Base-by-base conservation (phyloP, 352 stramenopile genomes). In the Globisporangium takayamanum region DNA sequence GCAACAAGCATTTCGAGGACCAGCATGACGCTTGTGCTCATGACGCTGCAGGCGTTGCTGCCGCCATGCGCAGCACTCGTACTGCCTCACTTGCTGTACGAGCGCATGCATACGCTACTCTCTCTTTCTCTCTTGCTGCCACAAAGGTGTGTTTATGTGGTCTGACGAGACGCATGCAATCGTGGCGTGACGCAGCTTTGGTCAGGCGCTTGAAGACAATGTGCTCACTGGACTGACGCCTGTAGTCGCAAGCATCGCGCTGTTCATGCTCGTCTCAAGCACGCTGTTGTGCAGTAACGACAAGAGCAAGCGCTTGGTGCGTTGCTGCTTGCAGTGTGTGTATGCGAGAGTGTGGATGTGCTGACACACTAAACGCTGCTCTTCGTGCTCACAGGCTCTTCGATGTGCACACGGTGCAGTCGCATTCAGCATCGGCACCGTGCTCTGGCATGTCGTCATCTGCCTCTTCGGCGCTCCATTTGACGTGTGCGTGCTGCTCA, bases 401-500 rank as follows among this genome's bases (percentile, higher is more conserved):
- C 63, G 70, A 49, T 26, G 68, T n/a, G 14, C 22, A 20, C 36
- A 56, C n/a, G 74, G 69, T 37, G 22, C 68, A 42, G 0, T 70
- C 25, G 74, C 72, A 16, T 62, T 90, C 0, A 18, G 63, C 7
- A 36, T 80, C 11, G 78, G 80, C 42, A 66, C 72, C 2, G 56
- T 46, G 14, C 39, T 76, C 28, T 86, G 87, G 64, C 76, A 94
- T 59, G 64, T 80, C 25, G 55, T 69, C 25, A 70, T 92, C 62
- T 64, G 92, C 25, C 64, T 92, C 52, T 94, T 94, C 51, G 85
- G 85, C 36, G 85, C 85, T 8, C 79, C 85, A 0, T 53, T 94
- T 28, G 47, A 76, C 26, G 66, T 83, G 84, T 94, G 65, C 18
- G 74, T 60, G 1, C 18, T 14, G 33, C 33, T 49, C 44, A 7